Evolutionary conservation across 228 moss, liverwort and hornwort genomes (phyloP).

Genomic region (Sphagnum magellanicum): DNA sequence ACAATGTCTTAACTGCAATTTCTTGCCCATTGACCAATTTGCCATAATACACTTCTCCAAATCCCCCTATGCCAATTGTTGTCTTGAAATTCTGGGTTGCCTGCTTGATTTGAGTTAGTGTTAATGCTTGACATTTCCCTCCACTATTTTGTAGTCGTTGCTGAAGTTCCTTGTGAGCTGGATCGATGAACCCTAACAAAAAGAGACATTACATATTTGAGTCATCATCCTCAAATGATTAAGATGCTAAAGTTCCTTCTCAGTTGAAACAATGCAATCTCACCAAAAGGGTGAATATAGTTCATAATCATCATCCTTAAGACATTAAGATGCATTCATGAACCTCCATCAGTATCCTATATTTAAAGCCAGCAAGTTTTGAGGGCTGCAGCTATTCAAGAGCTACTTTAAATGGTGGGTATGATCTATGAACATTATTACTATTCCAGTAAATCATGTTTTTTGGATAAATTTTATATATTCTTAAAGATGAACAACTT

Average conservation of each 20-base stretch:
- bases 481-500: no score
- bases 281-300: no score
- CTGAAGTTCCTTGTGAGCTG: conserved; percentile 18
- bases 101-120: conserved; percentile 22
- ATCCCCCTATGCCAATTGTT: conserved; percentile 49
- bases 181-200: conserved; percentile 4
- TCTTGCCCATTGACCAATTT: conserved; percentile 44
- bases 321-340: no score
- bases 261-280: no score
- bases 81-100: conserved; percentile 40
- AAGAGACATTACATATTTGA: not conserved
- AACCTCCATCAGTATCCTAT: no score
- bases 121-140: conserved; percentile 13
- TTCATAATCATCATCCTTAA: no score
- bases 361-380: no score
- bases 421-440: not conserved
- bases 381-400: not conserved
- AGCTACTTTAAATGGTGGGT: not conserved
- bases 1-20: conserved; percentile 52
- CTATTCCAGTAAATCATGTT: no score
- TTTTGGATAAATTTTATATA: no score
- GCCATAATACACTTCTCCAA: conserved; percentile 59
- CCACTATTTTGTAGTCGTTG: conserved; percentile 19
- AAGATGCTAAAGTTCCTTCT: no score
- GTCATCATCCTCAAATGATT: not conserved